Evolutionary conservation across 305 asterid genomes (phyloP), one percentile per base, ranked within the genome.

Genomic region (Rubia tinctorum): DNA sequence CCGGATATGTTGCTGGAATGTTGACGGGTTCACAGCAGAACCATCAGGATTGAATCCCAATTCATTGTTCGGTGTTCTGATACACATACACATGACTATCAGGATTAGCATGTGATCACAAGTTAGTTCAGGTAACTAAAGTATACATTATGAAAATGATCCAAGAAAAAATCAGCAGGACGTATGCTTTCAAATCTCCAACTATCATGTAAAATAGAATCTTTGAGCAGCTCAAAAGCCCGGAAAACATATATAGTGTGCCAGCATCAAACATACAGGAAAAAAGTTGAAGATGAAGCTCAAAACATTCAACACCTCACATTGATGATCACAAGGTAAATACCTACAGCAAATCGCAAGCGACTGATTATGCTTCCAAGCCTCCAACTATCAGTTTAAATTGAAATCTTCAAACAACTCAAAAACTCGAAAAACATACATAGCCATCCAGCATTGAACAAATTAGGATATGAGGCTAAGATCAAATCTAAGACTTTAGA

Each of bases 1-100:
- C 59, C 98, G 91, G 71, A 94, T 39, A 72, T 90, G 96, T 85
- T 90, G 98, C 83, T 94, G 99, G 84, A 91, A 90, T 64, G 97
- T 92, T 47, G 96, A 81, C 47, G 99, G 97, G 70, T 94, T 86
- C 71, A 82, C 91, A 64, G 99, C 99, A 30, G 98, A 90, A 66
- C 99, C 99, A 80, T 94, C 99, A 8, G 91, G 88, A 81, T 90
- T 91, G 85, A 90, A 82, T 58, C 93, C 89, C 78, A 80, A 71
- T 30, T 79, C 81, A 66, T 66, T 83, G 39, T 79, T 73, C 63
- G 96, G 79, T 18, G 81, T 83, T 78, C 97, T 88, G 79, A 44
- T 78, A 70, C 49, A 73, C 44, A 70, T 58, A 71, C 47, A 79
- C 78, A 58, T 66, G 49, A 73, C 42, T 53, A 75, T 66, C 15